Percentiles rank a stretch among this genome's conserved stretches.
phyloP scores from a whole-genome alignment of 495 filamentous ascomycete genomes.

The Trypethelium eluteriae region DNA sequence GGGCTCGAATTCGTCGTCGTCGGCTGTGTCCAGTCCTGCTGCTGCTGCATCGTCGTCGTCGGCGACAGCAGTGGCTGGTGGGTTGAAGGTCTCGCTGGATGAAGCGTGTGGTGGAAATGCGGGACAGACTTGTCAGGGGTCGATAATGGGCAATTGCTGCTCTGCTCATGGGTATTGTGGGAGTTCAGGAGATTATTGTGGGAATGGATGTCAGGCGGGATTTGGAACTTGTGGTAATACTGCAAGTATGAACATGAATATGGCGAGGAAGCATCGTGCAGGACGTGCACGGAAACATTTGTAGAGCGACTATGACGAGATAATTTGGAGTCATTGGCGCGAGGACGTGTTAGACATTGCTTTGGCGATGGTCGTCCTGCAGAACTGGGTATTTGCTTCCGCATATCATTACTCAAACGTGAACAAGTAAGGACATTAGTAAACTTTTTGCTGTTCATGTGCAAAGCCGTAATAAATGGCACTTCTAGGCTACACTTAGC shows the following conservation, averaged over 20 bases:
- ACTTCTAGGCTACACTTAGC: too few species aligned
- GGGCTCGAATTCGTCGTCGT: neutral
- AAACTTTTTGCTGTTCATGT: too few species aligned
- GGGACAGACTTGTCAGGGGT: conserved; percentile 4
- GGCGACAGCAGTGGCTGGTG: neutral
- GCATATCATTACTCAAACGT: too few species aligned
- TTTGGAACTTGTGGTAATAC: neutral
- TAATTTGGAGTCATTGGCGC: neutral
- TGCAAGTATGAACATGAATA: neutral
- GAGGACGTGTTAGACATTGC: neutral
- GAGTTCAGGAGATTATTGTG: neutral
- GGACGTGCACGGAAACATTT: neutral
- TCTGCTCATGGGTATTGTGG: conserved; percentile 1
- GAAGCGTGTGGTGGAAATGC: neutral
- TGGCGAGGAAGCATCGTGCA: neutral
- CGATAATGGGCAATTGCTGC: conserved; percentile 3
- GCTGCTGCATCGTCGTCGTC: neutral
- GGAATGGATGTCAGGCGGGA: neutral
- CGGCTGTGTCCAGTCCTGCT: neutral
- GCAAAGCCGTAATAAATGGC: too few species aligned
- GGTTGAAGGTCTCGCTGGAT: neutral
- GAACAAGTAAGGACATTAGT: too few species aligned
- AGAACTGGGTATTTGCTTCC: too few species aligned
- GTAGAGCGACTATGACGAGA: neutral
- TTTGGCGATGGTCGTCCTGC: too few species aligned